Base-by-base conservation (phyloP, 331 rosid genomes). In the Phaseolus coccineus region DNA sequence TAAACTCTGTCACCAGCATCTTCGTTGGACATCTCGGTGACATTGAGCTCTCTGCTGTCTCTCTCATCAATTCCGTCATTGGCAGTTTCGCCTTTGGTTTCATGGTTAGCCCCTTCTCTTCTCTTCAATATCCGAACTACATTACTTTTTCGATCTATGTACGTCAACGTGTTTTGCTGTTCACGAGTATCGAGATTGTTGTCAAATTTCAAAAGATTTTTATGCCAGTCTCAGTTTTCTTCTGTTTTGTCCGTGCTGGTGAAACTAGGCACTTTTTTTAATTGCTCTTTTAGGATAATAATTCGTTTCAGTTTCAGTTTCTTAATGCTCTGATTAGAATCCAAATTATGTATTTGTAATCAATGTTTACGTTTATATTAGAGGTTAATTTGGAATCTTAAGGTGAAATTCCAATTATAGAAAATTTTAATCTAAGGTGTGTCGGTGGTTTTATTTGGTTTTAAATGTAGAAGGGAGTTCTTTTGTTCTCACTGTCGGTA, bases 21-120 rank as follows among this genome's bases (percentile, higher is more conserved):
- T 91, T 91, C 80, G 91, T 81, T 4, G 96, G 97, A 2, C 97
- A 93, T 61, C 75, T 93, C 47, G 94, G 97, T 1, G 91, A 87
- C 2, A 8, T 91, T 4, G 82, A 93, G 77, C 95, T 93, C 85
- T 91, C 98, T 25, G 97, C 93, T 46, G 48, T 93, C 31, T 57
- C 98, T 27, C 83, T 93, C 13, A 66, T 90, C 14, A 87, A 89
- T 78, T 81, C 90, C 31, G 98, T 91, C 33, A 80, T 91, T 68
- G 78, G 85, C 12, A 87, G 85, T 66, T 93, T 93, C 81, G 79
- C 93, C 71, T 91, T 93, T 57, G 97, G 97, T 27, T 93, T 93
- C 92, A 30, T 91, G 98, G 97, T 93, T 7, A 0, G 71, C 78
- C 1, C 47, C 8, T 24, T 7, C 52, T 65, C 0, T 31, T 6